phyloP scores from a whole-genome alignment of 768 basidiomycete species.

The Mycena belliarum region DNA sequence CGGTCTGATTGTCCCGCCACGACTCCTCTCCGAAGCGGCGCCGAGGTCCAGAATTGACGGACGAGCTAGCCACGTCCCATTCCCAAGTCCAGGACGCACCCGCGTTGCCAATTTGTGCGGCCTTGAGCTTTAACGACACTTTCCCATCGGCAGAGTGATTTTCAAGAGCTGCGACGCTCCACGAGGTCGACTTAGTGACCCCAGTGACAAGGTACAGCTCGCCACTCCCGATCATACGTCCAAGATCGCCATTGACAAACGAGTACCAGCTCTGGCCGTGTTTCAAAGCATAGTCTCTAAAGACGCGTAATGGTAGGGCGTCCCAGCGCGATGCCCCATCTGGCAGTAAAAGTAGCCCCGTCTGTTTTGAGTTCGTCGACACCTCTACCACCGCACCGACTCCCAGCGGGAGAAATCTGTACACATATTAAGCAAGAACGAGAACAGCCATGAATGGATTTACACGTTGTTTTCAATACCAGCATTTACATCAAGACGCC shows the following conservation, averaged over 20 bases:
- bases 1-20: constrained; percentile 12
- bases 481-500: background rate
- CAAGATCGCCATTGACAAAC: constrained; percentile 4
- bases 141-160: background rate
- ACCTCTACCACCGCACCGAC: constrained; percentile 1
- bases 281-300: constrained; percentile 8
- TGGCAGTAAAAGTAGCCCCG: constrained; percentile 13
- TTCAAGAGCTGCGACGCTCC: constrained; percentile 9
- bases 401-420: background rate
- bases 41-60: background rate
- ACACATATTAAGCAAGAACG: background rate
- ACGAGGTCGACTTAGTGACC: background rate
- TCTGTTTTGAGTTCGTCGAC: constrained; percentile 1
- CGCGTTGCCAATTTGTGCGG: background rate
- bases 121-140: constrained; percentile 13
- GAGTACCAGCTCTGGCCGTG: constrained; percentile 15
- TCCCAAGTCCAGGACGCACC: background rate
- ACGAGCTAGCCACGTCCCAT: constrained; percentile 10
- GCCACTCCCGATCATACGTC: constrained; percentile 1
- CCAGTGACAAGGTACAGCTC: constrained; percentile 13
- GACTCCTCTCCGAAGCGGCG: background rate
- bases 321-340: constrained; percentile 11
- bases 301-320: background rate
- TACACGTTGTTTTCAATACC: background rate
- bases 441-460: background rate